phyloP scores from a whole-genome alignment of 805 yeast genomes.

The Candida khao-thaluensis region DNA sequence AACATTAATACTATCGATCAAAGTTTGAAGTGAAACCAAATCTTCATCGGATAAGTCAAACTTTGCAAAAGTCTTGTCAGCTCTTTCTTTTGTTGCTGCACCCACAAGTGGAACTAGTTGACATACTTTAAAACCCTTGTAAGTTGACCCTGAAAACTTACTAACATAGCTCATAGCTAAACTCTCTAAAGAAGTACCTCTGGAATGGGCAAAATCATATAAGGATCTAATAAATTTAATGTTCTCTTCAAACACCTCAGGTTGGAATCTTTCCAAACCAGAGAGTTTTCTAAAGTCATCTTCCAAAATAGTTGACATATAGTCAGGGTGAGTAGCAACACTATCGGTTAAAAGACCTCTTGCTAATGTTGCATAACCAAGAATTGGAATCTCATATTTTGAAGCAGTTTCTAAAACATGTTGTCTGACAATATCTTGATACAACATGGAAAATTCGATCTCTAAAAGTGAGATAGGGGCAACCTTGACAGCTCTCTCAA shows the following conservation, averaged over 20 bases:
- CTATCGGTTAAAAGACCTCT: conserved; percentile 74
- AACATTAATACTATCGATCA: conserved; percentile 44
- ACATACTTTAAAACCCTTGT: conserved; percentile 44
- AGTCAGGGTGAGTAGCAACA: conserved; percentile 36
- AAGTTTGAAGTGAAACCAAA: conserved; percentile 49
- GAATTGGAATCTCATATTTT: conserved; percentile 59
- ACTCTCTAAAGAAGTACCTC: not conserved
- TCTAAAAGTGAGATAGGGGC: conserved; percentile 69
- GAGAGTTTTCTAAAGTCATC: conserved; percentile 6
- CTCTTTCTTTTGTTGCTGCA: conserved; percentile 57
- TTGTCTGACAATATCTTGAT: conserved; percentile 57
- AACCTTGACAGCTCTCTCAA: conserved; percentile 55
- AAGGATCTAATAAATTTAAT: conserved; percentile 47
- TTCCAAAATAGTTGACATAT: conserved; percentile 2
- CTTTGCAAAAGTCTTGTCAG: conserved; percentile 54
- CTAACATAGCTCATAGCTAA: conserved; percentile 38
- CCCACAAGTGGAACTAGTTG: conserved; percentile 78
- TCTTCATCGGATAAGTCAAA: conserved; percentile 53
- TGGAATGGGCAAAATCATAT: conserved; percentile 1
- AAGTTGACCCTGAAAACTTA: conserved; percentile 65
- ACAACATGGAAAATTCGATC: conserved; percentile 71
- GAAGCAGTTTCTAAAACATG: conserved; percentile 63
- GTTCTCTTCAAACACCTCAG: conserved; percentile 58
- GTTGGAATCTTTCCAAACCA: conserved; percentile 45
- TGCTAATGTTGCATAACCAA: conserved; percentile 83